Evolutionary conservation across 306 rosid species (phyloP), one percentile per base, ranked within the genome.

Genomic region (Casuarina equisetifolia): DNA sequence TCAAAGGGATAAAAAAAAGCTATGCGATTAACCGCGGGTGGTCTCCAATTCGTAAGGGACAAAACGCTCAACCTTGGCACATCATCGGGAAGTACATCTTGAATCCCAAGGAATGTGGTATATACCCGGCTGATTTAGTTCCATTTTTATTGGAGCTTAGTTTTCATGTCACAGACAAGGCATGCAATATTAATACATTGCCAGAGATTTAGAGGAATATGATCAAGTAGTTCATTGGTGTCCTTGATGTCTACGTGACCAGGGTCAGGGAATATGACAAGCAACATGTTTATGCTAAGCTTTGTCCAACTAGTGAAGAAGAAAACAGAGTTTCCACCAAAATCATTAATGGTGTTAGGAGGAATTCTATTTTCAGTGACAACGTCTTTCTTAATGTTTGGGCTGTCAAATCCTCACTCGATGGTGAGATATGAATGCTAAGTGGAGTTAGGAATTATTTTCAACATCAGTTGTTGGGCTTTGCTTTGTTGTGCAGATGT

Each of bases 51-150:
- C 85, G 84, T 95, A 82, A 92, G 91, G 97, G 97, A 95, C 84
- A 95, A 84, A 95, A 89, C 80, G 99, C 97, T 44, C 99, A 95
- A 74, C 96, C 92, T 73, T 92, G 99, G 99, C 91, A 92, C 82
- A 91, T 92, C 87, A 92, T 95, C 83, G 89, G 97, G 82, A 97
- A 95, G 80, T 95, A 95, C 76, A 95, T 95, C 78, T 86, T 96
- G 74, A 95, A 91, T 85, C 87, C 99, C 86, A 88, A 95, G 98
- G 97, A 91, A 45, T 87, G 93, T 71, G 97, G 91, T 35, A 84
- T 89, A 68, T 97, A 95, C 81, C 88, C 96, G 4, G 90, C 97
- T 75, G 98, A 95, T 39, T 83, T 95, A 84, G 91, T 95, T 83
- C 86, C 97, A 32, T 92, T 92, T 85, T 88, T 95, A 87, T 86